A percentile compares a stretch with the other conserved stretches of the same genome.
phyloP scores from a whole-genome alignment of 768 basidiomycete species.

The Lactifluus echinatus region DNA sequence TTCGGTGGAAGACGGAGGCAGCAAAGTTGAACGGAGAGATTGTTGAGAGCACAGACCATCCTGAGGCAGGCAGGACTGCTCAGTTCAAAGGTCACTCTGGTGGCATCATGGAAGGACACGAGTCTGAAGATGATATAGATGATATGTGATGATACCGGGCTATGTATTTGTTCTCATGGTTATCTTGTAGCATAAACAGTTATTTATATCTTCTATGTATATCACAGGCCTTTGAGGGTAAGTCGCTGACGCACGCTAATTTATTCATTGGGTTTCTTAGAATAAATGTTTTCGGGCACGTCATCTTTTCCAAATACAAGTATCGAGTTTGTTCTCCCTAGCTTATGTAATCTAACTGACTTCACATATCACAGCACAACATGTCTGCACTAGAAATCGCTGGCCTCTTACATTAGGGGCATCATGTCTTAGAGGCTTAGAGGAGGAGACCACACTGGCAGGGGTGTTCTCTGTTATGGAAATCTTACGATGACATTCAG shows the following conservation, averaged over 20 bases:
- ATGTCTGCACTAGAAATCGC: slow-evolving; percentile 24
- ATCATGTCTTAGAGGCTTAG: slow-evolving; percentile 34
- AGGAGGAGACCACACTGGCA: slow-evolving; percentile 33
- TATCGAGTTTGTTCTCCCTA: slow-evolving; percentile 7
- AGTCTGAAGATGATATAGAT: background rate
- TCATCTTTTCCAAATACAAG: too few relatives aligned
- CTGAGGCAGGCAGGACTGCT: background rate
- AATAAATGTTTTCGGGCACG: too few relatives aligned
- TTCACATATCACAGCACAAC: slow-evolving; percentile 25
- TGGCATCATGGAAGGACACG: background rate
- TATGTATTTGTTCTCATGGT: background rate
- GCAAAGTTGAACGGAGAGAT: slow-evolving; percentile 10
- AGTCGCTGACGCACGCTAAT: background rate
- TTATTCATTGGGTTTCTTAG: too few relatives aligned
- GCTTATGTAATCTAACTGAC: too few relatives aligned
- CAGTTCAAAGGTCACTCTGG: background rate
- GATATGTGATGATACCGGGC: background rate
- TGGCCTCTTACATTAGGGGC: slow-evolving; percentile 34
- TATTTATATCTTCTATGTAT: background rate
- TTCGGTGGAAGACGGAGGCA: slow-evolving; percentile 14
- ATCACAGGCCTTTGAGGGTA: background rate
- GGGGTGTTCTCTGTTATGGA: slow-evolving; percentile 28
- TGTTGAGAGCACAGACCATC: slow-evolving; percentile 7
- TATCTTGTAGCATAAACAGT: slow-evolving; percentile 3
- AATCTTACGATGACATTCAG: slow-evolving; percentile 18